Percentiles rank a stretch among this genome's conserved stretches.
These are phyloP conservation scores for Tympanopsis confertula DNA, from an alignment of 2,329 filamentous ascomycete genomes.

Conservation along the genomic window DNA sequence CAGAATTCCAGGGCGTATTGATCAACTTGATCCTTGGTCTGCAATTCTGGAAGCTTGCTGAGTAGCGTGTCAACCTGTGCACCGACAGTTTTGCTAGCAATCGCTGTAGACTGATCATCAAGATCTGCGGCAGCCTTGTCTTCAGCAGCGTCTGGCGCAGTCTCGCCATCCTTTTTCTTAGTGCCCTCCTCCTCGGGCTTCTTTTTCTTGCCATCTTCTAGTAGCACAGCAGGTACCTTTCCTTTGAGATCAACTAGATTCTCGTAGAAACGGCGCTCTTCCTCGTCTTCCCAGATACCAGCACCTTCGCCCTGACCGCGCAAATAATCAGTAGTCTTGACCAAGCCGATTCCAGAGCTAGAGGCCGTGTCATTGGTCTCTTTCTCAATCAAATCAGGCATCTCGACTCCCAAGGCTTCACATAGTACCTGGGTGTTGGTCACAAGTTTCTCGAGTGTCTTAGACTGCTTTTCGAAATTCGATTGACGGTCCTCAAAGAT, in stretches of 20 bases:
- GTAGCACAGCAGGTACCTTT: constrained; percentile 82
- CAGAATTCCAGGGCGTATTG: constrained; percentile 93
- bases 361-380: constrained; percentile 55
- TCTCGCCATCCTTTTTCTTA: constrained; percentile 49
- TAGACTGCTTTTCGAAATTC: constrained; percentile 88
- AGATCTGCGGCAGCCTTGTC: constrained; percentile 23
- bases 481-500: constrained; percentile 95
- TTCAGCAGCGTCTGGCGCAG: constrained; percentile 22
- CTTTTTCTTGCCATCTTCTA: constrained; percentile 88
- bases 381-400: constrained; percentile 83
- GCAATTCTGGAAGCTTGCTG: constrained; percentile 77
- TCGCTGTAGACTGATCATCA: constrained; percentile 84
- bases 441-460: constrained; percentile 80
- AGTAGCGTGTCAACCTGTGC: constrained; percentile 90
- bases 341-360: constrained; percentile 75
- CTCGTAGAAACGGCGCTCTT: constrained; percentile 95
- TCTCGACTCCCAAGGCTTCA: constrained; percentile 77
- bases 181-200: constrained; percentile 74
- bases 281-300: constrained; percentile 97
- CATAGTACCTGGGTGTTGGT: constrained; percentile 84
- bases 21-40: constrained; percentile 82
- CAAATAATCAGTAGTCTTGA: constrained; percentile 88
- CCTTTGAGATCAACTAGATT: constrained; percentile 91
- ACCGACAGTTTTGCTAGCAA: constrained; percentile 94
- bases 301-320: constrained; percentile 80